These are phyloP conservation scores for Phaseolus coccineus DNA, from an alignment of 331 rosid species.

Conservation along the genomic window DNA sequence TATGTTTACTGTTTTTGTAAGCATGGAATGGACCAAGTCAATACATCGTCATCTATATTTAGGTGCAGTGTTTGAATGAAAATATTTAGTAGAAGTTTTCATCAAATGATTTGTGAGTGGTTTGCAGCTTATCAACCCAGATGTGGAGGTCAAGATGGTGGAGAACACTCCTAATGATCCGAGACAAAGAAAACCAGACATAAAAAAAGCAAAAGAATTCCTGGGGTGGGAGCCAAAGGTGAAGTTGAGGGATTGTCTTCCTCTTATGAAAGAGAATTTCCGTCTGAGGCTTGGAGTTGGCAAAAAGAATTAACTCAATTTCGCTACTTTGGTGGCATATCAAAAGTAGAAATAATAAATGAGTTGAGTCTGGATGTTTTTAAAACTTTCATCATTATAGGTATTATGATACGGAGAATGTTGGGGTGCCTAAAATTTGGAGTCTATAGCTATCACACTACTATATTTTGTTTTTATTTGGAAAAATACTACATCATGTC, in stretches of 20 bases:
- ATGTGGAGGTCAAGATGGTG: conserved; percentile 69
- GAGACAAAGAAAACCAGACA: conserved; percentile 79
- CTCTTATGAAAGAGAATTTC: conserved; percentile 86
- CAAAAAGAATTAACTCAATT: conserved; percentile 44
- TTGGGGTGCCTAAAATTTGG: conserved; percentile 23
- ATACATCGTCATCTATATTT: background rate
- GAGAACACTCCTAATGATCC: conserved; percentile 92
- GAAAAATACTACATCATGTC: conserved; percentile 23
- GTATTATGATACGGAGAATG: conserved; percentile 7
- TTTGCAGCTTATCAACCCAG: conserved; percentile 77
- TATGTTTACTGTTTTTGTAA: too few species aligned
- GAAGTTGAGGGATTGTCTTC: conserved; percentile 71
- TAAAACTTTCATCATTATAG: conserved; percentile 23
- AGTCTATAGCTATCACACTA: too few species aligned
- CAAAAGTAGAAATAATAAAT: conserved; percentile 33
- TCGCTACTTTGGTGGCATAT: conserved; percentile 12
- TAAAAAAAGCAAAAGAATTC: conserved; percentile 71
- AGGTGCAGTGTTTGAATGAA: background rate
- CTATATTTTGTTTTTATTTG: background rate
- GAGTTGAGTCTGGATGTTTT: conserved; percentile 34
- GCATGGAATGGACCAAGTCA: background rate
- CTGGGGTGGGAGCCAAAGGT: conserved; percentile 82
- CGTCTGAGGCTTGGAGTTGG: conserved; percentile 66
- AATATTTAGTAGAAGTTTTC: background rate
- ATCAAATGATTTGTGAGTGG: conserved; percentile 24